A percentile compares a stretch with the other conserved stretches of the same genome.
Conservation (phyloP, 352 stramenopile species). For the Pythium brachiatum region DNA sequence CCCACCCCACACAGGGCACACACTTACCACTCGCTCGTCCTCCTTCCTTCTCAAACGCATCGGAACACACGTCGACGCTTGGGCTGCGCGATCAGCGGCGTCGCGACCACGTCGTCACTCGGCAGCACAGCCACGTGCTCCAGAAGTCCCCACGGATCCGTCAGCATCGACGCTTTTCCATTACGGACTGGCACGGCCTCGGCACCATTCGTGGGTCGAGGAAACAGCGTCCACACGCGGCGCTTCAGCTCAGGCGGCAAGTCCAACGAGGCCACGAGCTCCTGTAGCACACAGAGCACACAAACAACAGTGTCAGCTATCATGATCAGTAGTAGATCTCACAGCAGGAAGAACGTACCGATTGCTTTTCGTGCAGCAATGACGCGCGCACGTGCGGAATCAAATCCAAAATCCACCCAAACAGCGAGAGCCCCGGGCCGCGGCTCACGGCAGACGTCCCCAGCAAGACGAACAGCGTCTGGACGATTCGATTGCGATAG, state of each 20-base stretch:
- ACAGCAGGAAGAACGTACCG: slow-evolving; percentile 41
- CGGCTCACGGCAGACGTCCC: slow-evolving; percentile 60
- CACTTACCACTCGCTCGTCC: background rate
- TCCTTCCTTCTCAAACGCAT: slow-evolving; percentile 45
- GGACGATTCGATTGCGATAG: slow-evolving; percentile 83
- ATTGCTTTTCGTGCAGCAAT: slow-evolving; percentile 72
- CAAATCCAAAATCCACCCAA: slow-evolving; percentile 86
- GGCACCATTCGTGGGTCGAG: slow-evolving; percentile 39
- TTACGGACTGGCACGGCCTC: slow-evolving; percentile 27
- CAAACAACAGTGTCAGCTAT: slow-evolving; percentile 11
- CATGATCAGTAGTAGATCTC: background rate
- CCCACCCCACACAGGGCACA: background rate
- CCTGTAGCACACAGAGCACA: slow-evolving; percentile 33
- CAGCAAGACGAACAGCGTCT: slow-evolving; percentile 75
- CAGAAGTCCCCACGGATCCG: slow-evolving; percentile 78
- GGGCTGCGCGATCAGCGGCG: slow-evolving; percentile 37
- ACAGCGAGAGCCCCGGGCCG: slow-evolving; percentile 67
- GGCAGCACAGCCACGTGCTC: slow-evolving; percentile 69
- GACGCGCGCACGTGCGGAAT: slow-evolving; percentile 75
- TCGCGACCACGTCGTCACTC: slow-evolving; percentile 54
- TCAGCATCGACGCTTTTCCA: slow-evolving; percentile 32
- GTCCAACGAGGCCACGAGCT: slow-evolving; percentile 63
- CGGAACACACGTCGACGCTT: slow-evolving; percentile 70
- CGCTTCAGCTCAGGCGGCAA: slow-evolving; percentile 56
- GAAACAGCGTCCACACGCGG: slow-evolving; percentile 71